Conservation (phyloP, 2,329 filamentous ascomycete species). For the Plectosphaerella sp. region DNA sequence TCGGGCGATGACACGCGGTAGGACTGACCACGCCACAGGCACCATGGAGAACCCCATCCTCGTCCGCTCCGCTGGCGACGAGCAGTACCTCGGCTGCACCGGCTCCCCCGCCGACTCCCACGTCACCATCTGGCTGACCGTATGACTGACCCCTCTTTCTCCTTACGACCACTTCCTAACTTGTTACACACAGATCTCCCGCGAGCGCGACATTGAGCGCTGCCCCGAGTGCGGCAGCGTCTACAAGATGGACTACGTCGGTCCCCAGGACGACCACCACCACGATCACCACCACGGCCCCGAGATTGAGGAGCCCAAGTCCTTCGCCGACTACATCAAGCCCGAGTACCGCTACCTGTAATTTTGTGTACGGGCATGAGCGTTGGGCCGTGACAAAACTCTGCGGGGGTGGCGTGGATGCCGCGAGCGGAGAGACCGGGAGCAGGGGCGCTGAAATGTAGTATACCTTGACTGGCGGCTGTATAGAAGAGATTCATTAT, state of each 20-base stretch:
- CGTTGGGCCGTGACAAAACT: neutral
- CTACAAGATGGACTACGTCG: slow-evolving; percentile 97
- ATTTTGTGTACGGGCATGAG: slow-evolving; percentile 13
- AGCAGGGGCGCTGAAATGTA: slow-evolving; percentile 25
- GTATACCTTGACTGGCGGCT: slow-evolving; percentile 27
- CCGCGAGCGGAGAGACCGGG: neutral
- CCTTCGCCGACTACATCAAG: slow-evolving; percentile 92
- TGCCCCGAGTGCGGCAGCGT: slow-evolving; percentile 96
- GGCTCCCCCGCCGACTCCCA: slow-evolving; percentile 91
- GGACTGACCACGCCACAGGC: slow-evolving; percentile 45
- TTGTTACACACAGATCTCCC: slow-evolving; percentile 58
- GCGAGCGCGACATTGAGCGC: slow-evolving; percentile 86
- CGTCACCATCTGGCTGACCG: slow-evolving; percentile 83
- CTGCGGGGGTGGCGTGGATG: slow-evolving; percentile 5
- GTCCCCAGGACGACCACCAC: slow-evolving; percentile 71
- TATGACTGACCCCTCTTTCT: slow-evolving; percentile 40
- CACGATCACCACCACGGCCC: slow-evolving; percentile 42
- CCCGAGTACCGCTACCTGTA: slow-evolving; percentile 81
- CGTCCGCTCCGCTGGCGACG: slow-evolving; percentile 87
- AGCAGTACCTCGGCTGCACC: slow-evolving; percentile 97
- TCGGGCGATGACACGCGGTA: neutral
- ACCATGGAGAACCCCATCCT: slow-evolving; percentile 86
- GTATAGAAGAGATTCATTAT: slow-evolving; percentile 17
- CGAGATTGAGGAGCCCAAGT: slow-evolving; percentile 83
- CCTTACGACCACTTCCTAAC: slow-evolving; percentile 3